A percentile compares a stretch with the other conserved stretches of the same genome.
Conservation (phyloP, 75 land plant species). For the Pinus taeda region DNA sequence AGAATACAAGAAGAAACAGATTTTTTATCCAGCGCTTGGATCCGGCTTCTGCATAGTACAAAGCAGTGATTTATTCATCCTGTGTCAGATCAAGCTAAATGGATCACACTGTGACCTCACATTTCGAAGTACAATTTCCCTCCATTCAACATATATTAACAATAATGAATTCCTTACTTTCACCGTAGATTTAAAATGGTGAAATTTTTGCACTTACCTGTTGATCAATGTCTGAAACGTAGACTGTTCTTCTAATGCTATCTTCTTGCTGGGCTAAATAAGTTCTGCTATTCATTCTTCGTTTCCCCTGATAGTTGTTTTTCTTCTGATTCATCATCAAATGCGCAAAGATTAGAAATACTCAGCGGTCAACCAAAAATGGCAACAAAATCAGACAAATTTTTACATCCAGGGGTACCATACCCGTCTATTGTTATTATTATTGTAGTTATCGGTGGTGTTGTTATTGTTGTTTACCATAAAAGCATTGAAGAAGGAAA, state of each 20-base stretch:
- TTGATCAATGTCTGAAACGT: constrained; percentile 69
- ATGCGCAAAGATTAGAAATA: neutral
- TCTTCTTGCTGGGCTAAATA: constrained; percentile 69
- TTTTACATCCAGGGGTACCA: neutral
- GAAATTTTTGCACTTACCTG: constrained; percentile 25
- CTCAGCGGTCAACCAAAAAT: too few relatives aligned
- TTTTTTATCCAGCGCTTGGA: too few relatives aligned
- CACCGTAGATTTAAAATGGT: too few relatives aligned
- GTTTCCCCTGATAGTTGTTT: constrained; percentile 25
- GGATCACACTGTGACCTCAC: too few relatives aligned
- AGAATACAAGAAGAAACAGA: too few relatives aligned
- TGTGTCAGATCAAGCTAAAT: too few relatives aligned
- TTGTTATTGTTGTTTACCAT: neutral
- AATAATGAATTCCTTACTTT: too few relatives aligned
- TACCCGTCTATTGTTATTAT: constrained; percentile 13
- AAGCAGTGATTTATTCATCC: too few relatives aligned
- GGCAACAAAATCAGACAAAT: too few relatives aligned
- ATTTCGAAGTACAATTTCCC: too few relatives aligned
- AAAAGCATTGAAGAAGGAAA: neutral
- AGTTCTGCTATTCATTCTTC: constrained; percentile 50
- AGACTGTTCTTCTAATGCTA: constrained; percentile 64
- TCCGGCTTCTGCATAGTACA: too few relatives aligned
- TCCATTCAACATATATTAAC: too few relatives aligned
- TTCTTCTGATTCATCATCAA: constrained; percentile 28
- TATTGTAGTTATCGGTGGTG: neutral